Percentiles rank a stretch among this genome's conserved stretches.
These are phyloP conservation scores for Mucor racemosus DNA, from an alignment of 371 early-diverging fungal species.

Conservation along the genomic window DNA sequence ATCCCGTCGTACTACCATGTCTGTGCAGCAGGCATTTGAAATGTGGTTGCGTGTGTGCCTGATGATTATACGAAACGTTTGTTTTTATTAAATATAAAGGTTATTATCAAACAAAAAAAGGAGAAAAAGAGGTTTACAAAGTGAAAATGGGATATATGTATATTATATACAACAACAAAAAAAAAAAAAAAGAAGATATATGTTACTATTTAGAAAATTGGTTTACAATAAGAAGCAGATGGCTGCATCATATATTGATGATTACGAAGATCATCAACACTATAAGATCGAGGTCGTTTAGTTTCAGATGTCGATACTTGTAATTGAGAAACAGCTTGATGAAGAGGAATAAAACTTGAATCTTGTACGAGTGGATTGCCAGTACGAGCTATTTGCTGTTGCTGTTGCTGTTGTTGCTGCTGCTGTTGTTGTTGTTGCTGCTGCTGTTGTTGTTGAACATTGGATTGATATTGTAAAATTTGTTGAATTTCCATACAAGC, in stretches of 20 bases:
- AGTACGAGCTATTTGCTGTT: conserved; percentile 24
- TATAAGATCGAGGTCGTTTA: conserved; percentile 23
- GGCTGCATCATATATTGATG: conserved; percentile 13
- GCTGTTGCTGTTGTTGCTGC: neutral
- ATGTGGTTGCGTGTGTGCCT: too few relatives aligned
- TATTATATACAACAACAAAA: conserved; percentile 9
- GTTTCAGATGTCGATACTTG: conserved; percentile 12
- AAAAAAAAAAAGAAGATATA: neutral
- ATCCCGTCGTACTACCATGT: neutral
- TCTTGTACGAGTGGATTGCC: conserved; percentile 33
- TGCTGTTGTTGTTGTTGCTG: neutral
- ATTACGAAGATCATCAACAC: conserved; percentile 24
- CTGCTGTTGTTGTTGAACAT: too few relatives aligned
- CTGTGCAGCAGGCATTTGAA: neutral
- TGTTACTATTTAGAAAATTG: conserved; percentile 16
- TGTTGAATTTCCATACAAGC: conserved; percentile 28
- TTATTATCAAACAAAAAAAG: neutral
- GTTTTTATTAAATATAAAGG: neutral
- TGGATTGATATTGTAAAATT: conserved; percentile 16
- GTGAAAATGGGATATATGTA: neutral
- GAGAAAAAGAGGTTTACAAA: neutral
- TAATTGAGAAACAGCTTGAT: conserved; percentile 28
- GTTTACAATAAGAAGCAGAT: conserved; percentile 6
- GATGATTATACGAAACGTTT: too few relatives aligned
- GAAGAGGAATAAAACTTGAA: conserved; percentile 29